Evolutionary conservation across 352 stramenopile genomes (phyloP).

Genomic region (Globisporangium abappressorium): DNA sequence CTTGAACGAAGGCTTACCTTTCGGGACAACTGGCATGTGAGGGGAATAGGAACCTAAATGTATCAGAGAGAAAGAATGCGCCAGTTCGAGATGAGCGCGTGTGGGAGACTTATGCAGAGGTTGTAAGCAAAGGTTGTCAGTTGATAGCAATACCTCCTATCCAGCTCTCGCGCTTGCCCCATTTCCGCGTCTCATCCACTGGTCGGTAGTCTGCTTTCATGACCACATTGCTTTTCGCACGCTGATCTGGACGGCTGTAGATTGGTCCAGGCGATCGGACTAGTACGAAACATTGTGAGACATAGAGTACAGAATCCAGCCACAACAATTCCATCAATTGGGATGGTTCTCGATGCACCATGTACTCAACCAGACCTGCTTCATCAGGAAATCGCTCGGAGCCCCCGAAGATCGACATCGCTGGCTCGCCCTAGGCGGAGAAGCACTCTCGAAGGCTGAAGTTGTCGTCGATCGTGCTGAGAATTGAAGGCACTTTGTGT

Average conservation of each 20-base stretch:
- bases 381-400: slow-evolving; percentile 75
- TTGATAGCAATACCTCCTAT: slow-evolving; percentile 44
- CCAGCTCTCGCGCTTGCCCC: slow-evolving; percentile 81
- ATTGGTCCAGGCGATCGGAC: slow-evolving; percentile 72
- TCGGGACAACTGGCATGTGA: slow-evolving; percentile 53
- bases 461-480: background rate
- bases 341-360: background rate
- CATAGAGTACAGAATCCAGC: background rate
- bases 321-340: background rate
- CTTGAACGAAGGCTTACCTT: slow-evolving; percentile 29
- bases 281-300: slow-evolving; percentile 5
- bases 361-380: slow-evolving; percentile 31
- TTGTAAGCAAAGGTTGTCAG: background rate
- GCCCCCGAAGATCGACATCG: slow-evolving; percentile 78
- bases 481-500: background rate
- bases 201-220: slow-evolving; percentile 72
- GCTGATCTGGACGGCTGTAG: slow-evolving; percentile 58
- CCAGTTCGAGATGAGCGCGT: background rate
- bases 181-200: slow-evolving; percentile 60
- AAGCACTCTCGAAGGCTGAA: background rate
- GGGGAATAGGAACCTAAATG: slow-evolving; percentile 33
- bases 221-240: slow-evolving; percentile 56
- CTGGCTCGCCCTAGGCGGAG: background rate
- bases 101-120: background rate
- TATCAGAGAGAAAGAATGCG: background rate